A percentile compares a stretch with the other conserved stretches of the same genome.
Evolutionary conservation across 2,329 filamentous ascomycete species (phyloP).

Genomic region (Talaromyces sp.): DNA sequence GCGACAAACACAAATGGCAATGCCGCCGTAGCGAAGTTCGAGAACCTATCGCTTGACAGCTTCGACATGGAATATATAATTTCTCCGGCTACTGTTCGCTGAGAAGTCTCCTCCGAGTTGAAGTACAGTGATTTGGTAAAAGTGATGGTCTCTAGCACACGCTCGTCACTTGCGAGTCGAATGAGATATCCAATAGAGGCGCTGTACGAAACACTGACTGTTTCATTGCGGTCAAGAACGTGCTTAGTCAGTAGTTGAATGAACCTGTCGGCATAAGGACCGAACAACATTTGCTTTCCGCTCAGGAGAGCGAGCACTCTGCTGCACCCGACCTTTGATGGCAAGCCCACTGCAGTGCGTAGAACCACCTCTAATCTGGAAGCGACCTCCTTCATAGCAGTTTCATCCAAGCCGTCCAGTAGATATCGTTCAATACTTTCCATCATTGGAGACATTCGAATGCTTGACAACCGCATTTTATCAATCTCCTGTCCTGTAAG

Average conservation of each 20-base stretch:
- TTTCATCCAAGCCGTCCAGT: constrained; percentile 76
- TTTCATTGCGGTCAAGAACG: constrained; percentile 87
- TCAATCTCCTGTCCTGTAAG: constrained; percentile 88
- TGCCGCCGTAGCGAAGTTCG: constrained; percentile 68
- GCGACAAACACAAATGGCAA: constrained; percentile 86
- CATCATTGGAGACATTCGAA: constrained; percentile 83
- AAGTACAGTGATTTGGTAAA: constrained; percentile 73
- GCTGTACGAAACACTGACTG: constrained; percentile 86
- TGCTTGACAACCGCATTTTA: constrained; percentile 75
- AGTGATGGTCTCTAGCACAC: constrained; percentile 54
- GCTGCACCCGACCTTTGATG: constrained; percentile 88
- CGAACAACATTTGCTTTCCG: constrained; percentile 72
- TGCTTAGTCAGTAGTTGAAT: constrained; percentile 76
- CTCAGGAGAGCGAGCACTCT: constrained; percentile 81
- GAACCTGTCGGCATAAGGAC: constrained; percentile 71
- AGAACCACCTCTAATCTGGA: constrained; percentile 74
- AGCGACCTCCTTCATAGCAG: constrained; percentile 72
- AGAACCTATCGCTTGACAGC: constrained; percentile 84
- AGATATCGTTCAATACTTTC: constrained; percentile 82
- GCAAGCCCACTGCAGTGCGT: constrained; percentile 83
- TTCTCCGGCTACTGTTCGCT: constrained; percentile 75
- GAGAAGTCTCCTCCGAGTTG: constrained; percentile 71
- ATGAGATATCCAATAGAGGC: constrained; percentile 82
- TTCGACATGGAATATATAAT: constrained; percentile 81
- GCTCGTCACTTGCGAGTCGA: constrained; percentile 60